Conservation (phyloP, 2,329 filamentous ascomycete species). For the Huntiella bhutanensis region DNA sequence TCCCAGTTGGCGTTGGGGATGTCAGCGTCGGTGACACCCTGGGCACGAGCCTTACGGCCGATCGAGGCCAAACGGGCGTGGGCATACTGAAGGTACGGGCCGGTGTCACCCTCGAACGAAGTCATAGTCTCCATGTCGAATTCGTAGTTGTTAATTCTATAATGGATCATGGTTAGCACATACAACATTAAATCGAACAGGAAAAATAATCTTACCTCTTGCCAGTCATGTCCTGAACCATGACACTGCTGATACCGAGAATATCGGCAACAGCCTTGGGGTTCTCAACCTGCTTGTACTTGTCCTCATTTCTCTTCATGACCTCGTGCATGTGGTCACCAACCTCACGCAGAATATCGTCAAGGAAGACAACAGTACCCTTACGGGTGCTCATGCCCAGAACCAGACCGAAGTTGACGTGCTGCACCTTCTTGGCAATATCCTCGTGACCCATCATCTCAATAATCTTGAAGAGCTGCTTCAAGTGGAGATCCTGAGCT, state of each 20-base stretch:
- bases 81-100: conserved; percentile 70
- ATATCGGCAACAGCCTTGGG: conserved; percentile 68
- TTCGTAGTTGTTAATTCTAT: conserved; percentile 43
- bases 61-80: conserved; percentile 54
- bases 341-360: conserved; percentile 59
- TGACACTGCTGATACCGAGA: conserved; percentile 82
- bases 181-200: background rate
- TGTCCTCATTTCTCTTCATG: conserved; percentile 76
- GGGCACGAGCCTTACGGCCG: conserved; percentile 35
- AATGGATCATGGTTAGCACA: conserved; percentile 3
- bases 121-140: conserved; percentile 72
- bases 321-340: conserved; percentile 95
- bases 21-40: conserved; percentile 33
- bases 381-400: conserved; percentile 52
- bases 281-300: conserved; percentile 78
- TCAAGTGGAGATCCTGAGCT: conserved; percentile 53
- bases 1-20: conserved; percentile 44
- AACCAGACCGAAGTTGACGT: conserved; percentile 59
- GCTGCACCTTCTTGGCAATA: conserved; percentile 47
- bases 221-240: conserved; percentile 95
- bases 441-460: conserved; percentile 52
- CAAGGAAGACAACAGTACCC: conserved; percentile 55
- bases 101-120: conserved; percentile 70
- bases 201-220: conserved; percentile 32
- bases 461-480: conserved; percentile 59